phyloP scores from a whole-genome alignment of 2,329 filamentous ascomycete genomes.

The Fusarium sp. region DNA sequence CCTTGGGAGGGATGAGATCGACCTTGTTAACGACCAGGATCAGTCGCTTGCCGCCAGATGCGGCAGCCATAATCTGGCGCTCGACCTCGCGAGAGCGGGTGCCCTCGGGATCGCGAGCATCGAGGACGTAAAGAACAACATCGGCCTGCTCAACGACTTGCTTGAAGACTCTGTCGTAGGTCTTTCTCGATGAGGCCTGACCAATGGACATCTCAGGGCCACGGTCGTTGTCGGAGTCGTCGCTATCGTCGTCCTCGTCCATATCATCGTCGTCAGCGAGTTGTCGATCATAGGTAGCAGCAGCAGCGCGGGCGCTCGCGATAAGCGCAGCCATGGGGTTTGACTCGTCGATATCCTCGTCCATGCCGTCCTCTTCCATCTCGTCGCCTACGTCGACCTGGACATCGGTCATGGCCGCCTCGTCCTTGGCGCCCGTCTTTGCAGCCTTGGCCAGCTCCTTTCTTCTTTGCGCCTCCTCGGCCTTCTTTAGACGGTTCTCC shows the following conservation, averaged over 20 bases:
- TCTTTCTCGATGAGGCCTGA: conserved; percentile 76
- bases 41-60: conserved; percentile 82
- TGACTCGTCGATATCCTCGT: conserved; percentile 70
- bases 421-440: conserved; percentile 62
- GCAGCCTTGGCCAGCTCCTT: conserved; percentile 77
- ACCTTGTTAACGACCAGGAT: conserved; percentile 97
- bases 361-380: conserved; percentile 61
- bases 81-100: conserved; percentile 92
- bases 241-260: conserved; percentile 56
- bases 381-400: conserved; percentile 61
- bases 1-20: conserved; percentile 83
- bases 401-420: conserved; percentile 57
- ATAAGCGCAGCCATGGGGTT: conserved; percentile 94
- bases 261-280: conserved; percentile 69
- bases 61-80: conserved; percentile 89
- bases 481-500: conserved; percentile 82
- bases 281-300: conserved; percentile 76
- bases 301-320: conserved; percentile 82
- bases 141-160: conserved; percentile 89
- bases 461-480: conserved; percentile 77
- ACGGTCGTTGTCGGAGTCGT: conserved; percentile 65
- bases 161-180: conserved; percentile 97
- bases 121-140: conserved; percentile 91
- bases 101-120: conserved; percentile 90
- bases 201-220: conserved; percentile 61